Evolutionary conservation across 2,329 filamentous ascomycete species (phyloP).

Genomic region (Fusarium scirpi): DNA sequence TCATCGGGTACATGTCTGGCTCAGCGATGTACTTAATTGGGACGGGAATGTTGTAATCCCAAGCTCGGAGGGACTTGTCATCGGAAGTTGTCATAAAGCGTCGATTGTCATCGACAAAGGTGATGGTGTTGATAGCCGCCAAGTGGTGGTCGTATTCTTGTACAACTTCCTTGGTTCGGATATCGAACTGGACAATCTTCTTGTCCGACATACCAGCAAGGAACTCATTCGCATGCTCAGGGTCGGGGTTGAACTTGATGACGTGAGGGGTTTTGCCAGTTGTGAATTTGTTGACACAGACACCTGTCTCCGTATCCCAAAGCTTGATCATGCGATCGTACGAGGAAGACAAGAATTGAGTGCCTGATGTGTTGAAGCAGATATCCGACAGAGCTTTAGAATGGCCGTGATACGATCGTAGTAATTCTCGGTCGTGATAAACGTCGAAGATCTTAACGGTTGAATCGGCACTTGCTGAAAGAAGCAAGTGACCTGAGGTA

Average conservation of each 20-base stretch:
- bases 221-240: slow-evolving; percentile 86
- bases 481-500: slow-evolving; percentile 83
- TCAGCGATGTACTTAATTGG: slow-evolving; percentile 99
- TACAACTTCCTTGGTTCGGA: slow-evolving; percentile 81
- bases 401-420: slow-evolving; percentile 93
- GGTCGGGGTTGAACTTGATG: slow-evolving; percentile 88
- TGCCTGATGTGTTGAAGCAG: slow-evolving; percentile 85
- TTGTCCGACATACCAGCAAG: slow-evolving; percentile 98
- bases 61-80: slow-evolving; percentile 94
- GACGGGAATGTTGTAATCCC: slow-evolving; percentile 98
- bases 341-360: slow-evolving; percentile 88
- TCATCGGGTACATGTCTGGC: slow-evolving; percentile 97
- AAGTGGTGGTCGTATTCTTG: slow-evolving; percentile 99
- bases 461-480: slow-evolving; percentile 90
- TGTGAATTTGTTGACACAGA: slow-evolving; percentile 87
- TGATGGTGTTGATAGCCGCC: slow-evolving; percentile 97
- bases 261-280: slow-evolving; percentile 97
- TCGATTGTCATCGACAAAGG: slow-evolving; percentile 92
- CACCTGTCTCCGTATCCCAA: slow-evolving; percentile 97
- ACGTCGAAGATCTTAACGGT: slow-evolving; percentile 96
- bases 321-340: slow-evolving; percentile 98
- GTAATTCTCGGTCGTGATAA: slow-evolving; percentile 87
- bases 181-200: slow-evolving; percentile 98
- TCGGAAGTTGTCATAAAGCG: slow-evolving; percentile 98
- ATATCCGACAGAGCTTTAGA: slow-evolving; percentile 90